Evolutionary conservation across 257 asterid species (phyloP), one percentile per base, ranked within the genome.

Genomic region (Penstemon barbatus): DNA sequence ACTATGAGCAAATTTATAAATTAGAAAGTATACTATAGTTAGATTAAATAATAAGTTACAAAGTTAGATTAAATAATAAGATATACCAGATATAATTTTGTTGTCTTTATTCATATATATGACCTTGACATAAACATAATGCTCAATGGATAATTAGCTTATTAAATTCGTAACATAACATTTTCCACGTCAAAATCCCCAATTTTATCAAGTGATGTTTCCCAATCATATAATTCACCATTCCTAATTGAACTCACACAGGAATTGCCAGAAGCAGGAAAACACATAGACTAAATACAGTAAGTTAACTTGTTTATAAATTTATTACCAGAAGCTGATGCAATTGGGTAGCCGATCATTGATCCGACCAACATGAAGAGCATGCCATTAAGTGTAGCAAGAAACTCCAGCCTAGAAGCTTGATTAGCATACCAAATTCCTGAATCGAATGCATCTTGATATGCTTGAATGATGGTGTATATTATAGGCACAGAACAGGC

Each of bases 311-410:
- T 49, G 6, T 12, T 15, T 49, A 10, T 49, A 77, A 68, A 78
- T 62, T 57, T 67, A 72, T 82, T 82, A 94, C 99, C 97, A 53
- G 99, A 89, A 43, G 99, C 97, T 48, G 90, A 87, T 66, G 96
- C 96, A 76, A 94, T 84, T 65, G 99, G 99, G 66, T 78, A 80
- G 68, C 97, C 99, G 51, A 94, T 69, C 75, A 89, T 39, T 52
- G 91, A 83, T 7, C 99, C 97, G 77, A 92, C 81, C 74, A 91
- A 67, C 79, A 94, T 76, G 85, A 84, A 84, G 50, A 94, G 78
- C 69, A 87, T 56, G 75, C 86, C 86, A 67, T 86, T 87, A 65
- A 88, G 79, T 45, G 91, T 66, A 46, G 96, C 83, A 58, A 93
- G 81, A 66, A 77, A 80, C 80, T 79, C 83, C 11, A 87, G 72